Base-by-base conservation (phyloP, 768 basidiomycete genomes). In the Termitomyces sp. region DNA sequence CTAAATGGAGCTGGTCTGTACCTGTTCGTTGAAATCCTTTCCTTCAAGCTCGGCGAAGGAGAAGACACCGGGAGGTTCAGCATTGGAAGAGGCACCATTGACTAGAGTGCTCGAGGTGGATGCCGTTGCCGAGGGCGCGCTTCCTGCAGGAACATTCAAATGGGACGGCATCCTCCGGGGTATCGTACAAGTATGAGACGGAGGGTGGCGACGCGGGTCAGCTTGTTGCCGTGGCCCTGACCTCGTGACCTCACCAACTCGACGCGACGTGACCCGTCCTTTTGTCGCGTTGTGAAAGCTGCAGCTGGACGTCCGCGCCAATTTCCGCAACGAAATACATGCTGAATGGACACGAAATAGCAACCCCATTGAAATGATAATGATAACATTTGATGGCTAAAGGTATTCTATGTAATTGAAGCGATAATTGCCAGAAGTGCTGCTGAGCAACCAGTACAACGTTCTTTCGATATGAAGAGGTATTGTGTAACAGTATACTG, bases 11-110 rank as follows among this genome's bases (percentile, higher is more conserved):
- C 41, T 46, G 17, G 54, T 57, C 59, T 67, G 54, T 57, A 79
- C 80, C 76, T 84, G 81, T 62, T 81, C 73, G 40, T 66, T 63
- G 16, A 74, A 65, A 46, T 74, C 71, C 66, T 74, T 78, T n/a
- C 77, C 79, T 38, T 80, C 77, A 45, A 83, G 66, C 34, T 80
- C 76, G 12, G 73, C 68, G 55, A 78, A 72, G 5, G 71, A 68
- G 59, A 74, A 67, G 23, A 59, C 51, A 43, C 69, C 64, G 59
- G 63, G 62, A 35, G 55, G 51, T 38, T 58, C 63, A 29, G 54
- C 58, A 34, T 47, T 49, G 12, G 54, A 19, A 51, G 47, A 21
- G 16, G 35, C 42, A 19, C 54, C 41, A 60, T 70, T 71, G 58
- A 71, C 67, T 31, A 69, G 56, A 8, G 70, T 70, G 5, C 55